phyloP scores from a whole-genome alignment of 2,329 filamentous ascomycete genomes.

The Stemphylium lycopersici region DNA sequence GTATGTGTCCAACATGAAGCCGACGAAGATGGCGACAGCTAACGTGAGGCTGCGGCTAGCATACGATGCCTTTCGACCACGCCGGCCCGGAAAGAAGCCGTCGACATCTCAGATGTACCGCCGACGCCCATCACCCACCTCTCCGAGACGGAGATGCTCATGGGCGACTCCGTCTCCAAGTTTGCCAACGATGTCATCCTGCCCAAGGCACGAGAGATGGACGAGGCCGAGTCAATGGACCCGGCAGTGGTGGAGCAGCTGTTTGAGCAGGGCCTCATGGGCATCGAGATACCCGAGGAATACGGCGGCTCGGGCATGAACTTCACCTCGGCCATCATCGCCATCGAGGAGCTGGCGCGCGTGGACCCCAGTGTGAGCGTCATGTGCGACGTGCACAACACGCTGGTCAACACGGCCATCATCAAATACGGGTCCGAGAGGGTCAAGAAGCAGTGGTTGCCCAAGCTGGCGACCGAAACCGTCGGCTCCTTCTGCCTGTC shows the following conservation, averaged over 20 bases:
- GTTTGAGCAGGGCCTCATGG: slow-evolving; percentile 98
- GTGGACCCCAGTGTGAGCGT: slow-evolving; percentile 96
- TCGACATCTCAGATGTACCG: slow-evolving; percentile 72
- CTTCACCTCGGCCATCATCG: slow-evolving; percentile 94
- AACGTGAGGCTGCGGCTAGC: slow-evolving; percentile 18
- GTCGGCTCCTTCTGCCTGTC: slow-evolving; percentile 91
- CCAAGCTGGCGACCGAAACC: slow-evolving; percentile 86
- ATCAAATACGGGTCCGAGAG: slow-evolving; percentile 80
- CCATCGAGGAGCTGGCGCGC: slow-evolving; percentile 93
- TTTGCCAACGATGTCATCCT: slow-evolving; percentile 89
- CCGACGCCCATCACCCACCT: slow-evolving; percentile 93
- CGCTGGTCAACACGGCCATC: slow-evolving; percentile 91
- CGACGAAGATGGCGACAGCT: slow-evolving; percentile 6
- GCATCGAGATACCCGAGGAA: slow-evolving; percentile 95
- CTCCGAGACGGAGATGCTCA: slow-evolving; percentile 85
- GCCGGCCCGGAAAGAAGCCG: slow-evolving; percentile 41
- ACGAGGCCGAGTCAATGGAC: slow-evolving; percentile 95
- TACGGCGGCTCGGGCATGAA: slow-evolving; percentile 98
- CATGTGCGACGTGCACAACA: slow-evolving; percentile 97
- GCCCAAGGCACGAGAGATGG: slow-evolving; percentile 94
- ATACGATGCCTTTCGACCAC: slow-evolving; percentile 54
- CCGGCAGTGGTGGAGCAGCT: slow-evolving; percentile 84
- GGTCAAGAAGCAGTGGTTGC: slow-evolving; percentile 84
- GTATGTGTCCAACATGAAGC: slow-evolving; percentile 20
- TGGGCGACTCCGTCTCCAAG: slow-evolving; percentile 88